Base-by-base conservation (phyloP, 2,329 filamentous ascomycete species). In the Fusarium poae region DNA sequence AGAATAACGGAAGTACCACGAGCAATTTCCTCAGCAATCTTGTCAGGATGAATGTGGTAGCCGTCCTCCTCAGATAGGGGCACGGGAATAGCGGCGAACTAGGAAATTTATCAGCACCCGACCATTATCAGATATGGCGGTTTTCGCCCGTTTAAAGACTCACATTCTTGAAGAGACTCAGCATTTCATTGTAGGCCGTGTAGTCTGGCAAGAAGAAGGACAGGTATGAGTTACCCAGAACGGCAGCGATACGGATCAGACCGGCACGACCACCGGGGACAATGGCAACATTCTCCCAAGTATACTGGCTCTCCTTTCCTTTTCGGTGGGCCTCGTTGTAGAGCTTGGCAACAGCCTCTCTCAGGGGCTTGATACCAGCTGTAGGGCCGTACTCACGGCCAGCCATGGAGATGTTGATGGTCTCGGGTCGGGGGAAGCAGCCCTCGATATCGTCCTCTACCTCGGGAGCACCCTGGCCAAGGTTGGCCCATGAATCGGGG, bases 181-280 rank as follows among this genome's bases (percentile, higher is more conserved):
- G 82, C 94, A 98, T 97, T 84, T 97, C 94, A 77, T 97, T 97
- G 84, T 98, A 98, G 3, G 95, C 95, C 5, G 94, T 97, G 82
- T 97, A 97, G 79, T 97, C 92, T 45, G 93, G 93, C 77, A 97
- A 92, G 81, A 97, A 97, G 86, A 97, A 97, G 42, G 91, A 93
- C 67, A 97, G 85, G 77, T 97, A 97, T 57, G 94, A 91, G 79
- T 97, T 97, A 69, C 95, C 95, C 72, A 98, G 82, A 8, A 98
- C 94, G 52, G 95, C 95, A 21, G 95, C 95, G 78, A 98, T 97
- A 73, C 95, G 89, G 78, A 97, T 97, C 81, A 98, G 83, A 49
- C 95, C 95, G 34, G 95, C 95, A 74, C 95, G 89, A 39, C 95
- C 95, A 79, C 94, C 94, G 45, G 95, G 95, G 5, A 98, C 95